Evolutionary conservation across 2,329 filamentous ascomycete genomes (phyloP).

Genomic region (Periconia digitata): DNA sequence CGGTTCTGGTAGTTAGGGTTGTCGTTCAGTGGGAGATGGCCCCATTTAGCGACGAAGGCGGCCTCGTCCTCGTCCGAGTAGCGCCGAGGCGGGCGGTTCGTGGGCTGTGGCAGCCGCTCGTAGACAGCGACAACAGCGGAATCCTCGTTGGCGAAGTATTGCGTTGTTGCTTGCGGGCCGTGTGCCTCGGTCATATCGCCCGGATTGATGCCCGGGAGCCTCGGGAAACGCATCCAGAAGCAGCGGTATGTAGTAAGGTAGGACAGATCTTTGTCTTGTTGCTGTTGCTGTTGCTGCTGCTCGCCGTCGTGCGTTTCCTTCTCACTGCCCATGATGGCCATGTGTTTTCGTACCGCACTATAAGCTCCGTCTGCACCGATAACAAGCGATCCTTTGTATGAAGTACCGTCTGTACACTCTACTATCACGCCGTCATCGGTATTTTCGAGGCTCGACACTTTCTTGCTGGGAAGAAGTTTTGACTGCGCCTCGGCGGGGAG

Average conservation of each 20-base stretch:
- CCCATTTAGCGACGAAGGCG: constrained; percentile 2
- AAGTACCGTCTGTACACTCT: constrained; percentile 1
- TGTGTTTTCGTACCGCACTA: constrained; percentile 1
- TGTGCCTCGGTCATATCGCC: constrained; percentile 2
- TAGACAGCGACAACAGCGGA: neutral
- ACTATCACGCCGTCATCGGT: neutral
- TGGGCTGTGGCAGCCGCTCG: constrained; percentile 1
- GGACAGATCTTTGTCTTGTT: neutral
- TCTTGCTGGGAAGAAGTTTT: constrained; percentile 2
- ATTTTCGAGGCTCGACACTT: neutral
- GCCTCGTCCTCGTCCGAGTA: constrained; percentile 2
- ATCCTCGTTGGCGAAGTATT: neutral
- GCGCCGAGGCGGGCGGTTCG: neutral
- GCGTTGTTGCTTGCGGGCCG: neutral
- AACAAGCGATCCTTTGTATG: constrained; percentile 1
- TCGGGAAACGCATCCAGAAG: constrained; percentile 3
- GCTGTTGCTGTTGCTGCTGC: too few species aligned
- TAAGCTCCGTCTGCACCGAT: constrained; percentile 6
- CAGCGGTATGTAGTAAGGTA: constrained; percentile 1
- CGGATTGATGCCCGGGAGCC: neutral
- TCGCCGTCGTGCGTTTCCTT: neutral
- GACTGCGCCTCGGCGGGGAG: neutral
- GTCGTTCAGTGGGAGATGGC: constrained; percentile 2
- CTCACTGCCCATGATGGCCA: neutral
- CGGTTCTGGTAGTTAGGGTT: neutral